Percentiles rank a stretch among this genome's conserved stretches.
These are phyloP conservation scores for Penicillium olsonii DNA, from an alignment of 2,329 filamentous ascomycete genomes.

Conservation along the genomic window DNA sequence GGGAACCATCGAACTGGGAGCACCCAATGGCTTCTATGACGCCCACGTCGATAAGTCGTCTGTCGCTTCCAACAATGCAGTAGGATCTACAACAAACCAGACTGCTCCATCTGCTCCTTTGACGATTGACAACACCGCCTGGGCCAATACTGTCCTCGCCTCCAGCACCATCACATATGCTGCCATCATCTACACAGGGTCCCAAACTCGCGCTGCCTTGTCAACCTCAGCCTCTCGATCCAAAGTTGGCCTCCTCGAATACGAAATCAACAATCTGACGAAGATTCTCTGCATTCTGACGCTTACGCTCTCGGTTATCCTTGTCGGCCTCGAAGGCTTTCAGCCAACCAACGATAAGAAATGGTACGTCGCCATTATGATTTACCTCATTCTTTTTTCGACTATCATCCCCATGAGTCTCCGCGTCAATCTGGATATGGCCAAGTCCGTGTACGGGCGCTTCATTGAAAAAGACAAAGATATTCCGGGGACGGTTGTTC, in stretches of 20 bases:
- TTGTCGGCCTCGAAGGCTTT: slow-evolving; percentile 86
- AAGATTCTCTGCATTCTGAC: slow-evolving; percentile 94
- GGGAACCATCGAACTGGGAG: slow-evolving; percentile 78
- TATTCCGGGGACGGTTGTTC: slow-evolving; percentile 88
- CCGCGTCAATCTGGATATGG: slow-evolving; percentile 94
- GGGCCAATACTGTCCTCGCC: slow-evolving; percentile 96
- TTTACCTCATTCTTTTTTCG: slow-evolving; percentile 98
- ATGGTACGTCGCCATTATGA: slow-evolving; percentile 97
- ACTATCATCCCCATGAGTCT: slow-evolving; percentile 97
- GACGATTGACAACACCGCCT: slow-evolving; percentile 95
- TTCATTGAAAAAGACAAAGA: slow-evolving; percentile 91
- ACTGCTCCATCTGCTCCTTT: slow-evolving; percentile 66
- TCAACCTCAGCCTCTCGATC: slow-evolving; percentile 90
- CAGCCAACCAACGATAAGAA: slow-evolving; percentile 53
- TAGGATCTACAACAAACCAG: slow-evolving; percentile 20
- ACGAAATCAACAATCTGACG: slow-evolving; percentile 94
- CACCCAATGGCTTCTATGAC: slow-evolving; percentile 53
- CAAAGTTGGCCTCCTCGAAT: slow-evolving; percentile 89
- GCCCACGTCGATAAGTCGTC: slow-evolving; percentile 40
- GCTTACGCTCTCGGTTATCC: slow-evolving; percentile 77
- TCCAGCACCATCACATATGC: slow-evolving; percentile 87
- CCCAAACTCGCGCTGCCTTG: slow-evolving; percentile 88
- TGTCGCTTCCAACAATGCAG: slow-evolving; percentile 16
- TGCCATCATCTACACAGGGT: slow-evolving; percentile 90
- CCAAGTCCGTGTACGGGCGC: slow-evolving; percentile 92